phyloP scores from a whole-genome alignment of 129 eudicot species.

The Artemisia tridentata region DNA sequence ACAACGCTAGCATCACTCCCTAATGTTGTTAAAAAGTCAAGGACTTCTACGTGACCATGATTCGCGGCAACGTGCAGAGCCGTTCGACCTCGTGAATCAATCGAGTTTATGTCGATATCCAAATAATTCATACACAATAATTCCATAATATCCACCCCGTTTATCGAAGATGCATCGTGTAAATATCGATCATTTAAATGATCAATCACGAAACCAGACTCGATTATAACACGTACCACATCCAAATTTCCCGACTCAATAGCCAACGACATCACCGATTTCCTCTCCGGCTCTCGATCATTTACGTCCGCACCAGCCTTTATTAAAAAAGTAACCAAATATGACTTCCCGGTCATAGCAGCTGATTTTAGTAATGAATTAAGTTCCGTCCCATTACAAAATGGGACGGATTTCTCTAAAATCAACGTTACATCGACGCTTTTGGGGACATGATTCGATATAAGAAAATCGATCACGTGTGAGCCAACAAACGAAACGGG shows the following conservation, averaged over 20 bases:
- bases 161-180: constrained; percentile 48
- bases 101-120: constrained; percentile 54
- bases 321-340: constrained; percentile 37
- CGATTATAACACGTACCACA: constrained; percentile 40
- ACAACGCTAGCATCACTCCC: constrained; percentile 50
- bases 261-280: constrained; percentile 52
- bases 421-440: constrained; percentile 30
- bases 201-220: constrained; percentile 44
- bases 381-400: constrained; percentile 36
- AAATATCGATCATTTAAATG: constrained; percentile 41
- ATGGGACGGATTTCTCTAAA: constrained; percentile 41
- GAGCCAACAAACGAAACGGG: constrained; percentile 57
- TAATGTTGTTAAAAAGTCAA: constrained; percentile 54
- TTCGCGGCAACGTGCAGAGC: constrained; percentile 61
- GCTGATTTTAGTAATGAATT: constrained; percentile 42
- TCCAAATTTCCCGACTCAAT: constrained; percentile 44
- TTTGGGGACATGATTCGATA: constrained; percentile 23
- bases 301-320: constrained; percentile 50
- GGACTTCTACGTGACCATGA: constrained; percentile 39
- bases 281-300: constrained; percentile 24
- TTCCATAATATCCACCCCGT: constrained; percentile 56
- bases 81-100: constrained; percentile 47
- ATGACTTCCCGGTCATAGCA: constrained; percentile 29
- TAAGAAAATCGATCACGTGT: constrained; percentile 42
- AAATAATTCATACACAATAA: constrained; percentile 45